Evolutionary conservation across 129 eudicot genomes (phyloP).

Genomic region (Artemisia annua): DNA sequence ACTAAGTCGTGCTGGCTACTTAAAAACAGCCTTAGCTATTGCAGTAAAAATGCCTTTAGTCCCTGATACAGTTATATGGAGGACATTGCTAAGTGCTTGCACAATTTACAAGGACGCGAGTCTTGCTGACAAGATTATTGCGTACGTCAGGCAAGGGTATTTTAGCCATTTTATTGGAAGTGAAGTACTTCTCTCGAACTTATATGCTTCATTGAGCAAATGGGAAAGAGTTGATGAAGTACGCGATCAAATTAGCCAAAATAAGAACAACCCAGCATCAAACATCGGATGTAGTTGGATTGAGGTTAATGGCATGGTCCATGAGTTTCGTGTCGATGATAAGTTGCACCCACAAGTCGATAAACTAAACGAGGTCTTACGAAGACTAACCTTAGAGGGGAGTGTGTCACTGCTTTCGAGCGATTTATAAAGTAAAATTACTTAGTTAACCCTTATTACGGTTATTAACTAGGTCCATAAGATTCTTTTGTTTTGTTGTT

Average conservation of each 20-base stretch:
- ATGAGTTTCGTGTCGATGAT: slow-evolving; percentile 86
- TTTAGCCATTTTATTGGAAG: slow-evolving; percentile 34
- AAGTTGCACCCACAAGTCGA: slow-evolving; percentile 49
- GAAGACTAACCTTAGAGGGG: slow-evolving; percentile 35
- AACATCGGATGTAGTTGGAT: slow-evolving; percentile 86
- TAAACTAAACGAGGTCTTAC: slow-evolving; percentile 47
- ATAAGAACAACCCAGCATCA: slow-evolving; percentile 26
- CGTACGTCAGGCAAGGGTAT: slow-evolving; percentile 39
- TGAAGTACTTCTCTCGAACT: slow-evolving; percentile 62
- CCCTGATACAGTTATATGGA: slow-evolving; percentile 70
- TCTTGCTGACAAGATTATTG: slow-evolving; percentile 57
- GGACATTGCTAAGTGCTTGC: slow-evolving; percentile 81
- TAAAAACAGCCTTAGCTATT: slow-evolving; percentile 57
- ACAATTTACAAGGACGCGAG: slow-evolving; percentile 54
- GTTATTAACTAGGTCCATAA: neutral
- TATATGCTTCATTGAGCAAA: slow-evolving; percentile 72
- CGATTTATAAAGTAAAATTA: slow-evolving; percentile 2
- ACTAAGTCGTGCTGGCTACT: slow-evolving; percentile 74
- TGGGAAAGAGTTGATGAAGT: slow-evolving; percentile 64
- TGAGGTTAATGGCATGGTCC: slow-evolving; percentile 69
- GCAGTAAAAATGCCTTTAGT: slow-evolving; percentile 64
- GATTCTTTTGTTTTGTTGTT: neutral
- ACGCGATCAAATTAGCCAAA: slow-evolving; percentile 52
- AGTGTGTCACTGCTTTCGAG: neutral
- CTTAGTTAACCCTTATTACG: slow-evolving; percentile 5